These are phyloP conservation scores for Astrocystis sublimbata DNA, from an alignment of 495 filamentous ascomycete genomes.

Conservation along the genomic window DNA sequence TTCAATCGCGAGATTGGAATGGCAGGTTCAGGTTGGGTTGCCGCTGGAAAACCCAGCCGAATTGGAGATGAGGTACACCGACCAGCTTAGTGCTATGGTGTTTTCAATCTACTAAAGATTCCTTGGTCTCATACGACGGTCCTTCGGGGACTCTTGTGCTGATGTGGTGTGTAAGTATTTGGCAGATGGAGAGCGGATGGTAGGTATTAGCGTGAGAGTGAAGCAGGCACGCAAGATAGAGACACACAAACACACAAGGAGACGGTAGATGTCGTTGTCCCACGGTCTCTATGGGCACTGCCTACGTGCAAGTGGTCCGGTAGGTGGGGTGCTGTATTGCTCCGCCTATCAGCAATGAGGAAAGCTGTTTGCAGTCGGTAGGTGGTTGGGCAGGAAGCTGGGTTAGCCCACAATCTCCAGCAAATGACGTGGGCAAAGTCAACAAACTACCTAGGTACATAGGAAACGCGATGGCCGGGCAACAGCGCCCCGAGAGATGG, in stretches of 20 bases:
- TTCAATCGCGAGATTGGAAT: not conserved
- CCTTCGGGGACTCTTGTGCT: not conserved
- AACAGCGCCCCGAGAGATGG: constrained; percentile 18
- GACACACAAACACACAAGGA: not conserved
- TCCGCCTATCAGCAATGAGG: constrained; percentile 14
- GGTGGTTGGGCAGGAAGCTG: constrained; percentile 11
- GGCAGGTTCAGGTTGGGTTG: constrained; percentile 11
- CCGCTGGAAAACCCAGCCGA: constrained; percentile 32
- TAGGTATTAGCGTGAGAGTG: not conserved
- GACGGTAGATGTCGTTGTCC: constrained; percentile 23
- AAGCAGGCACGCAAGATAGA: too few relatives aligned
- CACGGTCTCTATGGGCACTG: constrained; percentile 27
- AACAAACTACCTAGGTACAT: constrained; percentile 24
- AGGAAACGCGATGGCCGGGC: constrained; percentile 27
- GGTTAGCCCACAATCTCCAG: not conserved
- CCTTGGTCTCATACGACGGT: not conserved
- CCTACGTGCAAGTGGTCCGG: not conserved
- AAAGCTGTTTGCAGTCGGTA: not conserved
- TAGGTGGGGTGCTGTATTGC: constrained; percentile 23
- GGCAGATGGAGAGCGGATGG: not conserved
- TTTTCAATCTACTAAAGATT: not conserved
- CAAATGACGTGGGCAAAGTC: constrained; percentile 34
- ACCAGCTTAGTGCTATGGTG: not conserved
- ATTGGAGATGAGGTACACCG: not conserved
- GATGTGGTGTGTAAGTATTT: not conserved